Evolutionary conservation across 2,329 filamentous ascomycete genomes (phyloP).

Genomic region (Paradendryphiella salina): DNA sequence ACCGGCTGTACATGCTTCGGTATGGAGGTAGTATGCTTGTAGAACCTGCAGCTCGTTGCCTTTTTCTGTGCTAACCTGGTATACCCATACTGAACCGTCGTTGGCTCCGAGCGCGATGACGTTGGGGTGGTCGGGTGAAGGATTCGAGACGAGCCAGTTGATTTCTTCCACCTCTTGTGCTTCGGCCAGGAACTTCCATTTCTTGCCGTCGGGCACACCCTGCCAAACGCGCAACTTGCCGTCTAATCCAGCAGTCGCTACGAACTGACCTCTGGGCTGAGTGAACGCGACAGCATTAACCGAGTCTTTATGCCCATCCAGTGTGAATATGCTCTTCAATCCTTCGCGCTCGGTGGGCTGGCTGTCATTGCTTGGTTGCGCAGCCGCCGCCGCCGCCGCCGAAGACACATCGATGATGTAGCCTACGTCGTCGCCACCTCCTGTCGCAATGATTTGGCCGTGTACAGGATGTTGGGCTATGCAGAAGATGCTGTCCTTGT

Average conservation of each 20-base stretch:
- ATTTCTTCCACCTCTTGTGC: slow-evolving; percentile 91
- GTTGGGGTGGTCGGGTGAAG: slow-evolving; percentile 71
- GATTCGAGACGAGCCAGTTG: slow-evolving; percentile 83
- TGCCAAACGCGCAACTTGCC: slow-evolving; percentile 76
- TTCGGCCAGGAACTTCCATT: slow-evolving; percentile 72
- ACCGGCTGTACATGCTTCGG: slow-evolving; percentile 81
- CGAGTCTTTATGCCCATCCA: slow-evolving; percentile 91
- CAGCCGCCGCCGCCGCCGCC: slow-evolving; percentile 59
- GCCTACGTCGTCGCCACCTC: slow-evolving; percentile 81
- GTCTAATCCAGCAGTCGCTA: slow-evolving; percentile 86
- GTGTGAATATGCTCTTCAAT: slow-evolving; percentile 68
- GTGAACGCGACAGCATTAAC: slow-evolving; percentile 88
- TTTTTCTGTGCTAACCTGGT: slow-evolving; percentile 72
- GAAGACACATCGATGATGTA: slow-evolving; percentile 78
- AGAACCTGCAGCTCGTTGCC: slow-evolving; percentile 73
- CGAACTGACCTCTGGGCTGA: slow-evolving; percentile 76
- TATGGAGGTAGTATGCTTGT: slow-evolving; percentile 91
- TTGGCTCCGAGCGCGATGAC: slow-evolving; percentile 83
- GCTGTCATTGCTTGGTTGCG: slow-evolving; percentile 62
- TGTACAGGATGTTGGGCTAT: slow-evolving; percentile 88
- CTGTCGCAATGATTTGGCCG: slow-evolving; percentile 79
- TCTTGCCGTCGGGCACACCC: slow-evolving; percentile 53
- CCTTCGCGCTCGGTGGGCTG: slow-evolving; percentile 60
- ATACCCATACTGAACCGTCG: slow-evolving; percentile 95
- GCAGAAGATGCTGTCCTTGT: slow-evolving; percentile 90